phyloP scores from a whole-genome alignment of 1,284 basidiomycete species.

The Ustilago trichophora region DNA sequence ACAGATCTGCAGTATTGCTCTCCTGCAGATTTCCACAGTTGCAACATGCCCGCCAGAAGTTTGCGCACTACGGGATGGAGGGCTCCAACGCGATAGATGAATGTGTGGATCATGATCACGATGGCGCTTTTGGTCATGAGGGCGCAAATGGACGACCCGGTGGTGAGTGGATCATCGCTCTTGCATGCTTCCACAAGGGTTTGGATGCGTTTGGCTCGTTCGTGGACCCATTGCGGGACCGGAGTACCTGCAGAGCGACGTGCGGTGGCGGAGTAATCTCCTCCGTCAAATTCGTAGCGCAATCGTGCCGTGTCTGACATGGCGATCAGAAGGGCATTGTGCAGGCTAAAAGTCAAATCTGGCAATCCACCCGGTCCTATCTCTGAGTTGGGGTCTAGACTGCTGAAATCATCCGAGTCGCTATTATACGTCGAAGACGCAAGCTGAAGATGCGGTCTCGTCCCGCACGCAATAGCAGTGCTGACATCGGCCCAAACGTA shows the following conservation, averaged over 20 bases:
- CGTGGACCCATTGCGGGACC: slow-evolving; percentile 34
- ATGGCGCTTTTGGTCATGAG: slow-evolving; percentile 30
- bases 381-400: no score
- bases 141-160: slow-evolving; percentile 27
- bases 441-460: slow-evolving; percentile 32
- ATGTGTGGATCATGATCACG: slow-evolving; percentile 27
- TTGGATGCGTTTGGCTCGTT: slow-evolving; percentile 25
- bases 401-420: background rate
- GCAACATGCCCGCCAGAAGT: slow-evolving; percentile 17
- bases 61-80: slow-evolving; percentile 19
- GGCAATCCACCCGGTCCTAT: background rate
- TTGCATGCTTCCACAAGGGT: slow-evolving; percentile 6
- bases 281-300: slow-evolving; percentile 33
- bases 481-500: slow-evolving; percentile 37
- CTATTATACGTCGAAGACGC: slow-evolving; percentile 12
- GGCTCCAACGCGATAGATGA: slow-evolving; percentile 37
- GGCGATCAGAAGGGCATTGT: slow-evolving; percentile 20
- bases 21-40: slow-evolving; percentile 29
- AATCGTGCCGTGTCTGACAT: slow-evolving; percentile 38
- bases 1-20: slow-evolving; percentile 32
- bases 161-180: slow-evolving; percentile 16
- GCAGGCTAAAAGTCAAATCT: slow-evolving; percentile 25
- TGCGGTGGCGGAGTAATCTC: slow-evolving; percentile 22
- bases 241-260: slow-evolving; percentile 5
- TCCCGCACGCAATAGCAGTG: slow-evolving; percentile 34